Evolutionary conservation across 1,284 basidiomycete species (phyloP), one percentile per base, ranked within the genome.

Genomic region (Irpex sp.): DNA sequence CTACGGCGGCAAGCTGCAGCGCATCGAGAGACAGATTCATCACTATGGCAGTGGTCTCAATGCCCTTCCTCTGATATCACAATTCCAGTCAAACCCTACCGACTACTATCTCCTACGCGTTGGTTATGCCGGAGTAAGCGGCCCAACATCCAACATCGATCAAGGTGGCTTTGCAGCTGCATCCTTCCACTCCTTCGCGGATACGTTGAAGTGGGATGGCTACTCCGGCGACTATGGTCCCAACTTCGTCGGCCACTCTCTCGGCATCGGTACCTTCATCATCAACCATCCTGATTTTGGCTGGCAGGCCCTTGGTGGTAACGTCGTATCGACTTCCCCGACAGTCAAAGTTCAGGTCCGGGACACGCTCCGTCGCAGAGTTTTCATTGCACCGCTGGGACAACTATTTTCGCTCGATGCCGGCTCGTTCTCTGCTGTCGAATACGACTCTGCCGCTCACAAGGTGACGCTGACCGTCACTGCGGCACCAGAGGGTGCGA

Each of bases 141-240:
- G 83, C 8, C 80, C 84, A 7, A 70, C 83, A 21, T 80, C 81
- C 5, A 85, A 83, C 69, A 83, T 86, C 65, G 83, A 86, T 68
- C 73, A 84, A 68, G 79, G 76, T 15, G 84, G 84, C 19, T 85
- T 85, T 68, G 83, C 82, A 11, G 70, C 81, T 13, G 83, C 83
- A n/a, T 82, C 83, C 46, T 85, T 85, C 78, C 83, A 85, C 69
- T 82, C 83, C 5, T 85, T 83, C 68, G 76, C 78, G 33, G 82
- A 86, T 68, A 85, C 83, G 11, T 73, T 86, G 55, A 79, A 78
- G 64, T 86, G 84, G 83, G 84, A 86, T 67, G 84, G 73, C 1
- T 86, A 86, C 68, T 83, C 82, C 3, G 84, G 83, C 53, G 84
- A 86, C 69, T 86, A 85, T 68, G 84, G 84, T 31, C 84, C 84